A percentile compares a stretch with the other conserved stretches of the same genome.
Evolutionary conservation across 306 rosid species (phyloP).

Genomic region (Pyrus pyrifolia): DNA sequence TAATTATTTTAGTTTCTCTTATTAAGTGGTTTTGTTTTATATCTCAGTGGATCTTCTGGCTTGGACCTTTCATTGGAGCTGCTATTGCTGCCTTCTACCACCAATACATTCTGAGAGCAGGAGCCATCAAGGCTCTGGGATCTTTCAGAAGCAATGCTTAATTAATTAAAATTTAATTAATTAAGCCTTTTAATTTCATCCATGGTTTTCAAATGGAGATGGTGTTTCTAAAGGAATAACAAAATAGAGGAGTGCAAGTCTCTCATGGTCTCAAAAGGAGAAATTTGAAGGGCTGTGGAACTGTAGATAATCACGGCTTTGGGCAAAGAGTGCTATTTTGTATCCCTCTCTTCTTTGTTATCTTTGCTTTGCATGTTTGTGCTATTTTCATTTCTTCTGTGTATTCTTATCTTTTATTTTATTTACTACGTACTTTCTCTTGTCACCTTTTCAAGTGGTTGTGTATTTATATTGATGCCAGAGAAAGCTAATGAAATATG

Average conservation of each 20-base stretch:
- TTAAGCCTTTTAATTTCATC: slow-evolving; percentile 1
- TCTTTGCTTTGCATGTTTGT: slow-evolving; percentile 14
- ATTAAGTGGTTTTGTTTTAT: background rate
- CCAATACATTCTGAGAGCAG: slow-evolving; percentile 69
- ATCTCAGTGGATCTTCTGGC: slow-evolving; percentile 92
- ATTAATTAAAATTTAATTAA: slow-evolving; percentile 12
- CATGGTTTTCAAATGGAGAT: background rate
- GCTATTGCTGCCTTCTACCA: slow-evolving; percentile 80
- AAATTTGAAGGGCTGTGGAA: slow-evolving; percentile 25
- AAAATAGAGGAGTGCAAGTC: slow-evolving; percentile 32
- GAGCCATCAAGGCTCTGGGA: slow-evolving; percentile 85
- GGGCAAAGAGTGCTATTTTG: slow-evolving; percentile 36
- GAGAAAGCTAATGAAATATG: background rate
- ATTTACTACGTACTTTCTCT: slow-evolving; percentile 3
- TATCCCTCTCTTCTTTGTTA: slow-evolving; percentile 18
- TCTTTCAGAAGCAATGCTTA: slow-evolving; percentile 91
- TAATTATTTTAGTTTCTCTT: background rate
- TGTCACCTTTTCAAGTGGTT: slow-evolving; percentile 8
- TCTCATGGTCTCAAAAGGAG: slow-evolving; percentile 6
- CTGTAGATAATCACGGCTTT: slow-evolving; percentile 51
- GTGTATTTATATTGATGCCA: slow-evolving; percentile 15
- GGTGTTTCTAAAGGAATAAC: slow-evolving; percentile 25
- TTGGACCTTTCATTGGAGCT: slow-evolving; percentile 89
- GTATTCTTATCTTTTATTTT: slow-evolving; percentile 11
- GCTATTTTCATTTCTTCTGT: slow-evolving; percentile 19